phyloP scores from a whole-genome alignment of 768 basidiomycete genomes.

The Suillus weaverae region DNA sequence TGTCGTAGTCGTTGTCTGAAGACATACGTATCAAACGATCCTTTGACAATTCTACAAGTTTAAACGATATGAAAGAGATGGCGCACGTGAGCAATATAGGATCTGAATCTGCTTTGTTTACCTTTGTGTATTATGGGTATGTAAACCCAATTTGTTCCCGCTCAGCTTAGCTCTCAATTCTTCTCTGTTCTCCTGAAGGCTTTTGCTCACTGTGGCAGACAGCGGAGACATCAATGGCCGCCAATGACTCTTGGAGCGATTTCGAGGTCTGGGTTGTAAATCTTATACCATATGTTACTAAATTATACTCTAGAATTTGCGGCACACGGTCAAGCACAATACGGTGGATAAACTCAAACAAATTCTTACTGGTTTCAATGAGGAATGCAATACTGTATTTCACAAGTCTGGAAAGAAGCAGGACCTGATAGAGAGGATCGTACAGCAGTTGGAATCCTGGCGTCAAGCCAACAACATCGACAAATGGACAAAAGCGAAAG shows the following conservation, averaged over 20 bases:
- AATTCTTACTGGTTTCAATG: conserved; percentile 75
- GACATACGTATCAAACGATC: conserved; percentile 30
- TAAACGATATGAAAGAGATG: conserved; percentile 19
- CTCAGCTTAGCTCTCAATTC: conserved; percentile 9
- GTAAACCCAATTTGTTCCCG: conserved; percentile 21
- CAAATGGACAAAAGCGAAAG: conserved; percentile 69
- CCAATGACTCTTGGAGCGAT: conserved; percentile 62
- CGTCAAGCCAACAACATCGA: conserved; percentile 54
- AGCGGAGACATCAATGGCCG: conserved; percentile 50
- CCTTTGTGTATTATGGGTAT: conserved; percentile 28
- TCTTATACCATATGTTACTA: conserved; percentile 16
- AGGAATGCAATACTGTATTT: conserved; percentile 67
- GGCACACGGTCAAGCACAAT: conserved; percentile 70
- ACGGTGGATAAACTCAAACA: conserved; percentile 87
- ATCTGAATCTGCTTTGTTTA: conserved; percentile 26
- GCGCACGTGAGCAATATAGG: conserved; percentile 27
- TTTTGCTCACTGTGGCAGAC: conserved; percentile 9
- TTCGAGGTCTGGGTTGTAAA: conserved; percentile 58
- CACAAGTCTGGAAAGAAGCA: conserved; percentile 84
- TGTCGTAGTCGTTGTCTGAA: conserved; percentile 63
- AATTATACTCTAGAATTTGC: conserved; percentile 52
- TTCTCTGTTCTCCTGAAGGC: conserved; percentile 14
- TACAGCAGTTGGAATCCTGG: conserved; percentile 59
- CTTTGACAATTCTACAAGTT: not conserved
- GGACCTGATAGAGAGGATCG: conserved; percentile 80